A percentile compares a stretch with the other conserved stretches of the same genome.
phyloP scores from a whole-genome alignment of 768 basidiomycete genomes.

The Daedaleopsis sinensis region DNA sequence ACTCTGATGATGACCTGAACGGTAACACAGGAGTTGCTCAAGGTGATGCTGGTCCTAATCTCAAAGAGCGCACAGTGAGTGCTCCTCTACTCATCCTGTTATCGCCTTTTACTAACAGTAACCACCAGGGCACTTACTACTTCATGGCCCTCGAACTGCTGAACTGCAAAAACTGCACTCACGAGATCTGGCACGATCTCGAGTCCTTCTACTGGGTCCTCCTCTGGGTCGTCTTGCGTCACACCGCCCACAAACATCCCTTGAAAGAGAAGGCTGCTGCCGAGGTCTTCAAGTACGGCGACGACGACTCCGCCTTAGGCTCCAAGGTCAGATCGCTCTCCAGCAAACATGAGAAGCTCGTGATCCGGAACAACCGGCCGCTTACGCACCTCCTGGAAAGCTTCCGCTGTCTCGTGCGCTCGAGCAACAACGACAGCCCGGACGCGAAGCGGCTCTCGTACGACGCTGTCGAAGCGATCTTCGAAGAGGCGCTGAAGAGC shows the following conservation, averaged over 20 bases:
- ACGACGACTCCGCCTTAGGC: neutral
- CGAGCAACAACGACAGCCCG: neutral
- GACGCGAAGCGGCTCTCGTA: neutral
- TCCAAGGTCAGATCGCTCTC: neutral
- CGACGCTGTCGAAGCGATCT: neutral
- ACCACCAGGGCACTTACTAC: constrained; percentile 6
- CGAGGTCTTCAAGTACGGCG: neutral
- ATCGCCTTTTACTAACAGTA: no score
- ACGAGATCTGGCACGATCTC: constrained; percentile 1
- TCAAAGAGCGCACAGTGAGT: neutral
- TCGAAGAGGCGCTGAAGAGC: neutral
- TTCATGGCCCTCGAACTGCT: constrained; percentile 5
- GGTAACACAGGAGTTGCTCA: no score
- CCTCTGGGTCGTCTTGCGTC: constrained; percentile 14
- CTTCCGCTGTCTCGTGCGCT: neutral
- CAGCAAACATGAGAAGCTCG: neutral
- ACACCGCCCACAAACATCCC: neutral
- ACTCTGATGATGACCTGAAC: neutral
- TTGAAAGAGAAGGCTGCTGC: neutral
- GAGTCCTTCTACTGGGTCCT: constrained; percentile 15
- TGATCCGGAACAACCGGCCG: neutral
- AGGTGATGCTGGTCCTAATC: no score
- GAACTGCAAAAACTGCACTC: no score
- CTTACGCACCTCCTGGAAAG: neutral
- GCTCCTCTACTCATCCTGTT: no score